phyloP scores from a whole-genome alignment of 129 eudicot species.

The Logfia minima region DNA sequence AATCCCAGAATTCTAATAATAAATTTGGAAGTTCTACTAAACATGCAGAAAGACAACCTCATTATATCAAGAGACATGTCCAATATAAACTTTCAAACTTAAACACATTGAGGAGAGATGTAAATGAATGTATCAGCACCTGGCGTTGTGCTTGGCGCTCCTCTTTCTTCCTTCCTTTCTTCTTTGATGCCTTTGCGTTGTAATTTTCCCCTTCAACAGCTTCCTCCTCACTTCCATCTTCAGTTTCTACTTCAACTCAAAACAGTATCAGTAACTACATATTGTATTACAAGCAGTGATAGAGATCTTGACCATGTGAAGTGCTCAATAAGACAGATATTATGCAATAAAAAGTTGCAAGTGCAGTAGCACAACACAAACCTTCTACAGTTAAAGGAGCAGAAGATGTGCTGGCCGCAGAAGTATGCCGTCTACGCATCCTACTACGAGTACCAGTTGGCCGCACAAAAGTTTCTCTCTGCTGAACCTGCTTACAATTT shows the following conservation, averaged over 20 bases:
- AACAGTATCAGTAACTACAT: not conserved
- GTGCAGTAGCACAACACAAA: conserved; percentile 16
- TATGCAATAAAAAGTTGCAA: not conserved
- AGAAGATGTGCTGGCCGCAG: conserved; percentile 77
- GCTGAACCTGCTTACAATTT: conserved; percentile 46
- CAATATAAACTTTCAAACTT: not conserved
- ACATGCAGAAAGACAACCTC: not conserved
- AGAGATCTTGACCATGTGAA: not conserved
- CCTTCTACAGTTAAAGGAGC: conserved; percentile 80
- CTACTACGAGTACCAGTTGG: conserved; percentile 58
- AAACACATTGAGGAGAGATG: not conserved
- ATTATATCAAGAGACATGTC: conserved; percentile 2
- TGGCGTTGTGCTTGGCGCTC: conserved; percentile 93
- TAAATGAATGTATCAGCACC: conserved; percentile 34
- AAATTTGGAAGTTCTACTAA: not conserved
- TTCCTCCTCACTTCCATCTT: conserved; percentile 86
- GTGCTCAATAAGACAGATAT: not conserved
- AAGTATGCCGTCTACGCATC: conserved; percentile 84
- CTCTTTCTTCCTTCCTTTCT: conserved; percentile 86
- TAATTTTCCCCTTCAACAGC: conserved; percentile 58
- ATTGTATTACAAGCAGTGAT: not conserved
- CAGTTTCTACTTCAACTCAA: conserved; percentile 47
- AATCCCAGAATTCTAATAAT: not conserved
- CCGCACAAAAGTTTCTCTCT: conserved; percentile 66
- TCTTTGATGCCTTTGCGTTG: conserved; percentile 59